Percentiles rank a stretch among this genome's conserved stretches.
Conservation (phyloP, 306 rosid genomes). For the Cucurbita pepo region DNA sequence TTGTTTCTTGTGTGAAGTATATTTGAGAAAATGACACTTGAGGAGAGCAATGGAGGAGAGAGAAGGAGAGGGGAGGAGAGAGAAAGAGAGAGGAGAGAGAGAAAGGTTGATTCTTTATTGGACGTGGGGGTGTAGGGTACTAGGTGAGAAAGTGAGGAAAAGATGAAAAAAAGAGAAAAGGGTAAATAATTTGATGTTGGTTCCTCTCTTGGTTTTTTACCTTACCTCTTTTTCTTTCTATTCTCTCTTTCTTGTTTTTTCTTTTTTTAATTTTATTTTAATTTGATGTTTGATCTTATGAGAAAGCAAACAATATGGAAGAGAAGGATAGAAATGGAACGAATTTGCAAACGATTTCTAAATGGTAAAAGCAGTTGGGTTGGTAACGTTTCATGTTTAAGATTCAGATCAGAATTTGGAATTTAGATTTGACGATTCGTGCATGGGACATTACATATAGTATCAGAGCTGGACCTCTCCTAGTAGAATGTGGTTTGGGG, state of each 20-base stretch:
- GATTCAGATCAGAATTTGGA: no score
- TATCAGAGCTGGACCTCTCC: no score
- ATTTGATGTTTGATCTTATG: background rate
- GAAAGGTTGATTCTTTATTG: constrained; percentile 32
- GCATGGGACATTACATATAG: no score
- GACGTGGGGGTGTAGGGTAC: constrained; percentile 43
- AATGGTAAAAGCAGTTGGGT: no score
- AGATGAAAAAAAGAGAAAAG: constrained; percentile 9
- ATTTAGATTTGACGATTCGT: no score
- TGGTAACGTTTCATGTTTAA: no score
- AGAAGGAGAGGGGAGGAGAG: constrained; percentile 4
- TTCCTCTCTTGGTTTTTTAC: constrained; percentile 19
- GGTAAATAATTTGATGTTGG: constrained; percentile 9
- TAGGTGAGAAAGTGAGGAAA: constrained; percentile 19
- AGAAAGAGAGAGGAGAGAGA: constrained; percentile 16
- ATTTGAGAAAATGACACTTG: constrained; percentile 97
- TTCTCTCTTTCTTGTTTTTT: background rate
- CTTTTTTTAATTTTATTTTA: background rate
- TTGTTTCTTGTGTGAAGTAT: constrained; percentile 93
- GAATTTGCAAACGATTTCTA: no score
- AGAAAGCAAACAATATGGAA: no score
- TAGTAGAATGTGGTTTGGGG: no score
- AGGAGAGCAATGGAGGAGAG: constrained; percentile 22
- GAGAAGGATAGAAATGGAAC: no score
- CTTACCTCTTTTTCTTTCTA: background rate